Evolutionary conservation across 1,139 yeast species (phyloP), one percentile per base, ranked within the genome.

Genomic region (Yamadazyma spencermartinsiae): DNA sequence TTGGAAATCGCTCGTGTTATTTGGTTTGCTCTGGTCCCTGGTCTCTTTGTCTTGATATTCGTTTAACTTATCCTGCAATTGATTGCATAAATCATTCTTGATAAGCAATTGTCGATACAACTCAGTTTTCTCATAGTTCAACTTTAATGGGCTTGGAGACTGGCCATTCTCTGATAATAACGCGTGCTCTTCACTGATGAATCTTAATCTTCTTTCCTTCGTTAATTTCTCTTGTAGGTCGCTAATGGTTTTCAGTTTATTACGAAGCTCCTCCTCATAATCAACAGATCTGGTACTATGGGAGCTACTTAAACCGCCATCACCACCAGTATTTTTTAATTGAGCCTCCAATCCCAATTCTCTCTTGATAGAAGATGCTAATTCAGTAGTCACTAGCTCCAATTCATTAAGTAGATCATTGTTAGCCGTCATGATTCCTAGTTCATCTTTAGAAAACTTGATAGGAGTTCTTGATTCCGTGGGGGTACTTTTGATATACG

Each of bases 121-220:
- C 38, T 75, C 78, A 8, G 79, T 72, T 48, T 80, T 79, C 42
- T 79, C 81, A 48, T 77, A 75, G 36, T 76, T 74, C 44, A 82
- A 55, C 39, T 80, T 80, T 24, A 80, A 63, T 1, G 80, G 65
- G 37, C 80, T 75, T 20, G 86, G 79, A 9, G 63, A 58, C 35
- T 66, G 68, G 3, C 82, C 82, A 44, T 74, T 69, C 48, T 81
- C 86, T 46, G 69, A 56, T 26, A 80, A 56, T 35, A 81, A 55
- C 0, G 80, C 79, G 51, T 80, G 85, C 45, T 83, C 89, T 54
- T 85, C 92, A 30, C 87, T 80, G 13, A 82, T 75, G 46, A 75
- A 80, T 37, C 92, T 60, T 41, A 79, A 72, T 48, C 79, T 65
- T 45, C 90, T 68, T 54, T 85, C 92, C 32, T 78, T 79, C 40